A percentile compares a stretch with the other conserved stretches of the same genome.
These are phyloP conservation scores for Fonsecaea pugnacius DNA, from an alignment of 2,329 filamentous ascomycete genomes.

Conservation along the genomic window DNA sequence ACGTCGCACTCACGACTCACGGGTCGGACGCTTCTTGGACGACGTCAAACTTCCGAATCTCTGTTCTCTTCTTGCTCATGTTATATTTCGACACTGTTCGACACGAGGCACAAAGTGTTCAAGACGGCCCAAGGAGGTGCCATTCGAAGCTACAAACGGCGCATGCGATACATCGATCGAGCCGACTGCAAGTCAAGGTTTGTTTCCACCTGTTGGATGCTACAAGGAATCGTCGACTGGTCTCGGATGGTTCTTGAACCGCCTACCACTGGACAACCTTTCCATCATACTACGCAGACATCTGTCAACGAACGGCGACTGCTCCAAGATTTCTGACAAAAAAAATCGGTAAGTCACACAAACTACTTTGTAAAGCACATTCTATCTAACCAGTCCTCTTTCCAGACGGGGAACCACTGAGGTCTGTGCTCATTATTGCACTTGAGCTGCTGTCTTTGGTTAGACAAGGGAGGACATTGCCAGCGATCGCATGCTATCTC, in stretches of 20 bases:
- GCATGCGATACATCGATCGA: neutral
- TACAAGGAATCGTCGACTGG: neutral
- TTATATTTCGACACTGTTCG: neutral
- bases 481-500: neutral
- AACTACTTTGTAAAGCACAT: neutral
- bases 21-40: neutral
- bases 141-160: neutral
- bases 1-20: conserved; percentile 3
- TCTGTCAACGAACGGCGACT: neutral
- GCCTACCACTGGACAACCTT: neutral
- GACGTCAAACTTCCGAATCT: neutral
- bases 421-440: neutral
- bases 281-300: neutral
- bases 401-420: neutral
- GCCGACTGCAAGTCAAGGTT: neutral
- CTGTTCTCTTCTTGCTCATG: neutral
- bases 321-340: neutral
- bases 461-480: neutral
- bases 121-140: neutral
- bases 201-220: neutral
- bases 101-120: neutral
- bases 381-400: neutral
- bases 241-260: neutral
- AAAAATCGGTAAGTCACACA: neutral
- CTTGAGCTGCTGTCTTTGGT: neutral